Conservation (phyloP, 495 filamentous ascomycete species). For the Neurospora tetraspora region DNA sequence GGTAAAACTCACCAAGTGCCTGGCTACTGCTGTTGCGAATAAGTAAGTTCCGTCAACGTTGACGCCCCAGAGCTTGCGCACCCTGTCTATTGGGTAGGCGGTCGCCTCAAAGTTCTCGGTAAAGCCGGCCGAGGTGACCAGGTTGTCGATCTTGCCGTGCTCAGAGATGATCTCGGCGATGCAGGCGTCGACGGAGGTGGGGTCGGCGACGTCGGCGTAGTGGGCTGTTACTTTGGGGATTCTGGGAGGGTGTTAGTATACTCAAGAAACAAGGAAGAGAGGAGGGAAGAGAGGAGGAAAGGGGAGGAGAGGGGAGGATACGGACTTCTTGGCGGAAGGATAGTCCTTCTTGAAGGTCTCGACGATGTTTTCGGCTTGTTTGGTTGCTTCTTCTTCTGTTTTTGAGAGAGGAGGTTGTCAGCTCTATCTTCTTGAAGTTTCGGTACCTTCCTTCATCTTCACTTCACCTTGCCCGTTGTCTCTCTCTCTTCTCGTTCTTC, state of each 20-base stretch:
- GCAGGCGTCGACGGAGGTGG: constrained; percentile 61
- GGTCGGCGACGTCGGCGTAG: constrained; percentile 74
- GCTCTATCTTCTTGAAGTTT: not conserved
- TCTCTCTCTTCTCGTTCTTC: not conserved
- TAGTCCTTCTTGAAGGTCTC: constrained; percentile 67
- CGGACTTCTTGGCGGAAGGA: constrained; percentile 60
- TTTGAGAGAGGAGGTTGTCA: not conserved
- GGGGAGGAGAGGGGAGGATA: not conserved
- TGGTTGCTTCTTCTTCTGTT: constrained; percentile 72
- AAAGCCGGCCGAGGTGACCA: constrained; percentile 94
- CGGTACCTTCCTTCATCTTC: not conserved
- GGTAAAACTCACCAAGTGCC: constrained; percentile 46
- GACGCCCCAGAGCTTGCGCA: constrained; percentile 87
- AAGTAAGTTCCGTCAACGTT: constrained; percentile 93
- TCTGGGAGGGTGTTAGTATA: constrained; percentile 26
- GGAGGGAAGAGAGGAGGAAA: not conserved
- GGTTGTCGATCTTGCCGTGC: constrained; percentile 76
- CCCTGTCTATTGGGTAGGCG: constrained; percentile 75
- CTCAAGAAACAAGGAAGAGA: not conserved
- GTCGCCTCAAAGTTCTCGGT: constrained; percentile 91
- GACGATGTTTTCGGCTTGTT: constrained; percentile 60
- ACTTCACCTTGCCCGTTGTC: not conserved
- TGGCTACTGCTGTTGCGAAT: constrained; percentile 74
- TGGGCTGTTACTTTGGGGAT: constrained; percentile 81
- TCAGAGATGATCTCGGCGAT: constrained; percentile 56